Conservation (phyloP, 1,284 basidiomycete species). For the Puccinia horiana region DNA sequence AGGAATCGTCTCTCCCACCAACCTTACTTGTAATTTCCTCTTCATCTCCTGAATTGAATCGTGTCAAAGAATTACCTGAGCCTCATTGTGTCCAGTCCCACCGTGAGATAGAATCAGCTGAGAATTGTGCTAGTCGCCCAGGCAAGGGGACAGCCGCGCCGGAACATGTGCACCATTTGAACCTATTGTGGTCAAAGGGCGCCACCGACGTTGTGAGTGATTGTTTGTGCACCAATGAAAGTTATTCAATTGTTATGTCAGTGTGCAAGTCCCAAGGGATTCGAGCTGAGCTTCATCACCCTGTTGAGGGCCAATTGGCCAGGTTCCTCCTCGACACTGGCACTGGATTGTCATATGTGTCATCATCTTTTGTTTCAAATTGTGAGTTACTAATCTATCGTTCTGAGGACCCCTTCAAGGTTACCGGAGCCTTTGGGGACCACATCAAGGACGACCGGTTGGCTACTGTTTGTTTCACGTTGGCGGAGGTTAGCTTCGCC, state of each 20-base stretch:
- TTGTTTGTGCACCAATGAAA: background rate
- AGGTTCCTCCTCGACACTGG: slow-evolving; percentile 18
- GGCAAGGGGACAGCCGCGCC: background rate
- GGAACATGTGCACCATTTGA: background rate
- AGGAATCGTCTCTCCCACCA: slow-evolving; percentile 2
- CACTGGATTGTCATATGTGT: slow-evolving; percentile 5
- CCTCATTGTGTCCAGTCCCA: background rate
- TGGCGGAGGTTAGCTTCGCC: background rate
- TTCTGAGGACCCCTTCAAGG: background rate
- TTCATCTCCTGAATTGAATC: background rate
- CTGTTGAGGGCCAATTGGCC: background rate
- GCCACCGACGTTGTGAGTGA: background rate
- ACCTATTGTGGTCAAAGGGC: background rate
- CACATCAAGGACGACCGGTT: background rate
- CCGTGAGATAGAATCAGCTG: background rate
- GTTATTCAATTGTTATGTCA: background rate
- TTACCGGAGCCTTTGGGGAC: background rate
- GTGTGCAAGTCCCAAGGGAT: background rate
- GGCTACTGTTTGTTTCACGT: background rate
- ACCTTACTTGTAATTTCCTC: background rate
- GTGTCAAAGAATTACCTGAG: background rate
- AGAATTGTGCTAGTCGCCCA: background rate
- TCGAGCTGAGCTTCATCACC: background rate
- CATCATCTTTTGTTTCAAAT: background rate
- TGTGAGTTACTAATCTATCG: background rate